Conservation (phyloP, 2,329 filamentous ascomycete species). For the Lasiodiplodia sp. region DNA sequence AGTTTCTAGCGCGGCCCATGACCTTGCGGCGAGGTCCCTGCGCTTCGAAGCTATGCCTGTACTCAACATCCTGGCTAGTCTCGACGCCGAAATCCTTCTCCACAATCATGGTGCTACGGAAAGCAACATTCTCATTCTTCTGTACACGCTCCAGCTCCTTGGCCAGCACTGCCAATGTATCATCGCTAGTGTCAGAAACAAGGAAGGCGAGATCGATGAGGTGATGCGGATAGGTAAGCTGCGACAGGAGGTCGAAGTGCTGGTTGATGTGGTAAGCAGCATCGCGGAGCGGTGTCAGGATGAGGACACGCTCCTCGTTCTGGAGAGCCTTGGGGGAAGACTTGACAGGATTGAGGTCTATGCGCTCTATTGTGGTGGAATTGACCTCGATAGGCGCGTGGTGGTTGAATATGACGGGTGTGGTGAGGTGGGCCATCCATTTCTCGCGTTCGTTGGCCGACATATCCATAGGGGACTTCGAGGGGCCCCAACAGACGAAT, state of each 20-base stretch:
- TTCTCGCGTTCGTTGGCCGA: conserved; percentile 85
- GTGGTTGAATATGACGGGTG: conserved; percentile 95
- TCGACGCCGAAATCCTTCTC: conserved; percentile 88
- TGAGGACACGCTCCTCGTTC: conserved; percentile 87
- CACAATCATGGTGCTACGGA: conserved; percentile 83
- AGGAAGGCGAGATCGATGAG: conserved; percentile 96
- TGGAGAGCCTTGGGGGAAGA: conserved; percentile 79
- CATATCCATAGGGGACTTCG: conserved; percentile 97
- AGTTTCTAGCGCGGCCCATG: conserved; percentile 91
- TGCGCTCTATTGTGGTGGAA: conserved; percentile 75
- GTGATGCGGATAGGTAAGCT: conserved; percentile 92
- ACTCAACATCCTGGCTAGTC: conserved; percentile 79
- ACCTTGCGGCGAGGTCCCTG: conserved; percentile 90
- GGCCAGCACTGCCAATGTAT: conserved; percentile 85
- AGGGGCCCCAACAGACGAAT: conserved; percentile 96
- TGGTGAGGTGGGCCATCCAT: conserved; percentile 88
- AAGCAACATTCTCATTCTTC: conserved; percentile 78
- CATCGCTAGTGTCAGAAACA: conserved; percentile 88
- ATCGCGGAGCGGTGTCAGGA: conserved; percentile 92
- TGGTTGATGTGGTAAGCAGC: conserved; percentile 81
- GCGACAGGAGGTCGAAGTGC: conserved; percentile 90
- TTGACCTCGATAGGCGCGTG: conserved; percentile 89
- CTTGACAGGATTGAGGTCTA: conserved; percentile 84
- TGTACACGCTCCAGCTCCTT: conserved; percentile 90
- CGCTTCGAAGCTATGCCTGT: conserved; percentile 84